These are phyloP conservation scores for Ophiostoma ips DNA, from an alignment of 2,329 filamentous ascomycete genomes.

Conservation along the genomic window DNA sequence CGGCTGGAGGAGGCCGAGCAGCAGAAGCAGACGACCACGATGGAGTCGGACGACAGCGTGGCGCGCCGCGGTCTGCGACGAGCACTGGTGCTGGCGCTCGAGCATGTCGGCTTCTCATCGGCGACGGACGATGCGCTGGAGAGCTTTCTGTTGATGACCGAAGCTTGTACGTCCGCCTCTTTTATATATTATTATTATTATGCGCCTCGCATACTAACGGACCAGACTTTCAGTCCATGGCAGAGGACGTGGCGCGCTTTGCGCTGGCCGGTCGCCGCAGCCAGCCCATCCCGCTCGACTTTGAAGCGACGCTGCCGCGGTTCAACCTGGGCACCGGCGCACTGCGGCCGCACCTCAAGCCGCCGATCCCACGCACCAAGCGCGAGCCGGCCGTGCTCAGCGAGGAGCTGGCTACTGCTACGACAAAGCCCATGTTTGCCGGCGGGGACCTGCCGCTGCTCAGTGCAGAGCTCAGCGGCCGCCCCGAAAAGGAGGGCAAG, in stretches of 20 bases:
- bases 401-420: background rate
- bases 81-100: conserved; percentile 39
- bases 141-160: conserved; percentile 39
- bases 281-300: conserved; percentile 42
- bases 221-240: conserved; percentile 35
- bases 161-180: conserved; percentile 38
- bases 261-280: conserved; percentile 37
- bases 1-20: background rate
- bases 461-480: conserved; percentile 43
- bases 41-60: conserved; percentile 17
- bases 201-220: conserved; percentile 11
- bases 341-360: conserved; percentile 42
- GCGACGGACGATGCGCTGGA: conserved; percentile 44
- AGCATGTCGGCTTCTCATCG: conserved; percentile 44
- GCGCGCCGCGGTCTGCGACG: conserved; percentile 34
- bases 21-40: background rate
- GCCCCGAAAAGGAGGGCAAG: conserved; percentile 39
- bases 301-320: conserved; percentile 35
- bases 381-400: background rate
- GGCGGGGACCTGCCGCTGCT: conserved; percentile 28
- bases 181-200: background rate
- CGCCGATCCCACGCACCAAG: conserved; percentile 30
- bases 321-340: conserved; percentile 38
- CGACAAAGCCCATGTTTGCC: background rate
- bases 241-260: conserved; percentile 32